Evolutionary conservation across 73 alveolate genomes (phyloP).

Genomic region (Breviolum minutum): DNA sequence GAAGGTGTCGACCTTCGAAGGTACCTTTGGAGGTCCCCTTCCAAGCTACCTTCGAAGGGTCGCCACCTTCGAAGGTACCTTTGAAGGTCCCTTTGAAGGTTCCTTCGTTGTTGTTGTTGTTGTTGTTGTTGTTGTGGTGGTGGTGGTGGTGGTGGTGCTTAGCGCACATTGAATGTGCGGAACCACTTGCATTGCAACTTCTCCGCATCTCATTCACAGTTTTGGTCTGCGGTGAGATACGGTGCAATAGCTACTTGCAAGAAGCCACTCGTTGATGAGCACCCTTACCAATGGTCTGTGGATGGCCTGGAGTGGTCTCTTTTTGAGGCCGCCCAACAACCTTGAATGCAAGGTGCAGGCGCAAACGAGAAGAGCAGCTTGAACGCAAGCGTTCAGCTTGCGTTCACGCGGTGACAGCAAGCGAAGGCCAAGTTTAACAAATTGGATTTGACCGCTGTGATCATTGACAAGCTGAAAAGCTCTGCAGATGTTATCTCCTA

Average conservation of each 20-base stretch:
- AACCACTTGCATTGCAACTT: background rate
- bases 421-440: background rate
- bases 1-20: too few species aligned
- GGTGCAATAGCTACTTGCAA: background rate
- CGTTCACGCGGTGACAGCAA: background rate
- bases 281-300: background rate
- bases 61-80: too few species aligned
- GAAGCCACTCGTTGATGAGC: constrained; percentile 18
- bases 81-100: too few species aligned
- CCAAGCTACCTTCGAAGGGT: too few species aligned
- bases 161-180: background rate
- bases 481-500: background rate
- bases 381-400: background rate
- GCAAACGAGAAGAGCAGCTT: background rate
- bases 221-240: constrained; percentile 15
- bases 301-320: background rate
- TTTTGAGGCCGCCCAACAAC: background rate
- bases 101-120: too few species aligned
- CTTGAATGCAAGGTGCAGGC: constrained; percentile 7
- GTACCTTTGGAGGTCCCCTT: too few species aligned
- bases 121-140: too few species aligned
- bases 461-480: background rate
- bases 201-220: constrained; percentile 5
- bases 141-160: too few species aligned
- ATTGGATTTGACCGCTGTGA: constrained; percentile 25